Conservation (phyloP, 2,329 filamentous ascomycete species). For the Helotiales sp. region DNA sequence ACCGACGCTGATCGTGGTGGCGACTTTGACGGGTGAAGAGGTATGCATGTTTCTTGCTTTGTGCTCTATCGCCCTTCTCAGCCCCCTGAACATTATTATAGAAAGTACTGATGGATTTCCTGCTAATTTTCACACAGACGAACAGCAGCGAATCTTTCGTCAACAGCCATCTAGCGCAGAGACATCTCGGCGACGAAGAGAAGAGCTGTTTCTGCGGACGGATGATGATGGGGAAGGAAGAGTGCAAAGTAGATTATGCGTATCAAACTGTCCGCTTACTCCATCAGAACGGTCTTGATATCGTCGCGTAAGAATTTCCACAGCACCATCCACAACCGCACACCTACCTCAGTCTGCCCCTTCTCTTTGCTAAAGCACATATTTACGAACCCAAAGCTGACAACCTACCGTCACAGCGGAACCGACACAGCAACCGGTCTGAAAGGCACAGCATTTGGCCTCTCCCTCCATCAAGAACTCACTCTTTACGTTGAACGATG, state of each 20-base stretch:
- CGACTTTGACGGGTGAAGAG: constrained; percentile 13
- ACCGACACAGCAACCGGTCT: constrained; percentile 14
- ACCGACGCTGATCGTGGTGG: constrained; percentile 13
- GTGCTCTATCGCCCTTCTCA: no score
- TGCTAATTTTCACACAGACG: not conserved
- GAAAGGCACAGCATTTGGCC: constrained; percentile 14
- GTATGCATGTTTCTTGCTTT: not conserved
- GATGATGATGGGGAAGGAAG: constrained; percentile 8
- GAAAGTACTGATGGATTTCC: not conserved
- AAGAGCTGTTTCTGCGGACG: constrained; percentile 11
- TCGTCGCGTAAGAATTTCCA: constrained; percentile 22
- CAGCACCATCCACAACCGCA: no score
- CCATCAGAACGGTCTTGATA: constrained; percentile 10
- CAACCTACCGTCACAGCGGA: constrained; percentile 3
- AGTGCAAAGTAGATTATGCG: constrained; percentile 7
- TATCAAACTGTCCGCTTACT: constrained; percentile 12
- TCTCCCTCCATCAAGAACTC: constrained; percentile 40
- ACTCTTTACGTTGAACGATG: constrained; percentile 34
- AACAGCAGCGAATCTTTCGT: not conserved
- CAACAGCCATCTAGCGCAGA: not conserved
- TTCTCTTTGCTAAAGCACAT: no score
- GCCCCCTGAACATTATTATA: no score
- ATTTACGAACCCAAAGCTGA: not conserved
- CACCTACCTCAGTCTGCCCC: no score
- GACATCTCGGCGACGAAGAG: constrained; percentile 9